Conservation (phyloP, 176 grass and related monocot species). For the Thinopyrum elongatum region DNA sequence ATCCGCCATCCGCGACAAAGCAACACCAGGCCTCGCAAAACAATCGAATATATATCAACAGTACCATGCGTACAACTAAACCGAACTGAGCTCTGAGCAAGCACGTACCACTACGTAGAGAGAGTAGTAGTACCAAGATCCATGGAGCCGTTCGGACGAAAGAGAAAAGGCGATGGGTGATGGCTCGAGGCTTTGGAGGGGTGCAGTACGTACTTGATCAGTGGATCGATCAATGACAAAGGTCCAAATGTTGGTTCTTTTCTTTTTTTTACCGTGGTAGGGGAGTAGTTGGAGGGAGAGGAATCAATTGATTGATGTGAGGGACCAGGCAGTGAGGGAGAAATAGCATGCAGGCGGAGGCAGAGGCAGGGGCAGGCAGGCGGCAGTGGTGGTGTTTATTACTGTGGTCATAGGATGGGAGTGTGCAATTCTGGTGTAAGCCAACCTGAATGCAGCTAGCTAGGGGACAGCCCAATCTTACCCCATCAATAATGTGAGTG, state of each 20-base stretch:
- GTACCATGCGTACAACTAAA: background rate
- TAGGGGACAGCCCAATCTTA: slow-evolving; percentile 2
- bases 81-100: background rate
- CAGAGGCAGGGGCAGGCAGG: background rate
- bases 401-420: slow-evolving; percentile 26
- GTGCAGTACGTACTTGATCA: background rate
- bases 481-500: slow-evolving; percentile 25
- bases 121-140: background rate
- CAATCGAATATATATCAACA: background rate
- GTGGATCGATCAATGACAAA: background rate
- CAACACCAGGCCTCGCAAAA: background rate
- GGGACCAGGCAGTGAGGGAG: background rate
- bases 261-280: background rate
- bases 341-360: background rate
- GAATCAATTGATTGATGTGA: slow-evolving; percentile 15
- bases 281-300: background rate
- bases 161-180: background rate
- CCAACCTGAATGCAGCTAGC: slow-evolving; percentile 29
- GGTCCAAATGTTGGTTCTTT: background rate
- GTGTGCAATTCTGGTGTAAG: slow-evolving; percentile 30
- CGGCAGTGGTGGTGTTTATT: slow-evolving; percentile 13
- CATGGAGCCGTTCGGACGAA: background rate
- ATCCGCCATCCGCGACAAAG: slow-evolving; percentile 5
- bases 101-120: background rate
- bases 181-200: background rate